These are phyloP conservation scores for Aspergillus nanangensis DNA, from an alignment of 495 filamentous ascomycete species.

Conservation along the genomic window DNA sequence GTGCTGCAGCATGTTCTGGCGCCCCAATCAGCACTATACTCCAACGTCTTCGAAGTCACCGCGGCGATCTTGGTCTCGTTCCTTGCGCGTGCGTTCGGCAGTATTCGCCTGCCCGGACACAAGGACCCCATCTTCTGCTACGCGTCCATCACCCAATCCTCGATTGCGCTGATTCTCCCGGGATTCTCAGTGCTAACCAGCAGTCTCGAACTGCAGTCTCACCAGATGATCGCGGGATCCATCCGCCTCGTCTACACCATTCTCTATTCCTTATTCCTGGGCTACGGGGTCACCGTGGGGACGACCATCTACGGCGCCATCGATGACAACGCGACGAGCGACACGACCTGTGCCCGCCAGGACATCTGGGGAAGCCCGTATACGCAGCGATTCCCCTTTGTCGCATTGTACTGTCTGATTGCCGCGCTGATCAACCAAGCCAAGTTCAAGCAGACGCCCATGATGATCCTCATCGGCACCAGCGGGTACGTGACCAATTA, in stretches of 20 bases:
- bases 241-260: conserved; percentile 91
- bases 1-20: conserved; percentile 73
- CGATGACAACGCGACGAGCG: conserved; percentile 65
- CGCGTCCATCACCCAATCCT: conserved; percentile 77
- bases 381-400: conserved; percentile 50
- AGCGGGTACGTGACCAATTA: conserved; percentile 76
- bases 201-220: conserved; percentile 78
- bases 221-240: conserved; percentile 78
- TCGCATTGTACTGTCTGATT: conserved; percentile 71
- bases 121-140: conserved; percentile 83
- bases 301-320: conserved; percentile 81
- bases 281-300: conserved; percentile 95
- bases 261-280: conserved; percentile 89
- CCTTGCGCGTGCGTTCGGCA: conserved; percentile 77
- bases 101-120: conserved; percentile 46
- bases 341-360: conserved; percentile 51
- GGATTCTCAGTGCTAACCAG: conserved; percentile 78
- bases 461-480: conserved; percentile 73
- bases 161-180: conserved; percentile 85
- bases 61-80: conserved; percentile 80
- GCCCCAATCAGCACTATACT: conserved; percentile 66
- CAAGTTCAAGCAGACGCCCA: conserved; percentile 76
- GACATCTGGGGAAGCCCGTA: conserved; percentile 38
- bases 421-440: conserved; percentile 81
- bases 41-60: conserved; percentile 84